A percentile compares a stretch with the other conserved stretches of the same genome.
Conservation (phyloP, 176 grass and related monocot genomes). For the Juncus effusus region DNA sequence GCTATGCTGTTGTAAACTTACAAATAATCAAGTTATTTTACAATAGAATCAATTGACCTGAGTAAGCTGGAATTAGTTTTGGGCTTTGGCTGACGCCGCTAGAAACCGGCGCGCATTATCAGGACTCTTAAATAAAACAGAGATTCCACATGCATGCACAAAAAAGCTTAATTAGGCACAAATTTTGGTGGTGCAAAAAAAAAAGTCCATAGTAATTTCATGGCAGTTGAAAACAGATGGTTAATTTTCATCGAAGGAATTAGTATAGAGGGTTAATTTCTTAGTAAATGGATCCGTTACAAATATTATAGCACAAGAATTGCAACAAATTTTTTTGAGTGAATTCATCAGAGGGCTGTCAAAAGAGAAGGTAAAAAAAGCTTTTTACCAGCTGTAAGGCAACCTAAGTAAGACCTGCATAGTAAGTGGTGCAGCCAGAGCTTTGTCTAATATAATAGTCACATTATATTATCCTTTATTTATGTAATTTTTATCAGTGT, state of each 20-base stretch:
- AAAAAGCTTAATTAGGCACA: constrained; percentile 25
- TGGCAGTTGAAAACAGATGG: constrained; percentile 7
- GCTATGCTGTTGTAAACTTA: no score
- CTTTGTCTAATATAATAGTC: constrained; percentile 15
- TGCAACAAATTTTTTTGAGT: background rate
- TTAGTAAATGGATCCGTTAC: background rate
- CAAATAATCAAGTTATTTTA: no score
- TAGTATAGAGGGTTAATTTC: background rate
- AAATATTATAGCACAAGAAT: background rate
- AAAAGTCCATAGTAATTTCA: constrained; percentile 31
- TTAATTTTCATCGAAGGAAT: background rate
- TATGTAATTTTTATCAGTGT: no score
- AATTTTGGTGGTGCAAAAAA: constrained; percentile 10
- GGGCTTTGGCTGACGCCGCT: no score
- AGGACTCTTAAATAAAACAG: background rate
- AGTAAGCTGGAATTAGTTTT: no score
- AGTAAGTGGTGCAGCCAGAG: constrained; percentile 22
- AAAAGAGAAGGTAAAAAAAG: constrained; percentile 18
- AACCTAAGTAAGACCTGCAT: constrained; percentile 15
- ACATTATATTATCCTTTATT: constrained; percentile 7
- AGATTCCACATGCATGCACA: constrained; percentile 39
- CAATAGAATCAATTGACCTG: no score
- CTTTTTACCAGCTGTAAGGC: constrained; percentile 32
- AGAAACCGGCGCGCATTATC: no score
- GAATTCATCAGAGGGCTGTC: constrained; percentile 19